phyloP scores from a whole-genome alignment of 495 filamentous ascomycete genomes.

The Penicillium paradoxum region DNA sequence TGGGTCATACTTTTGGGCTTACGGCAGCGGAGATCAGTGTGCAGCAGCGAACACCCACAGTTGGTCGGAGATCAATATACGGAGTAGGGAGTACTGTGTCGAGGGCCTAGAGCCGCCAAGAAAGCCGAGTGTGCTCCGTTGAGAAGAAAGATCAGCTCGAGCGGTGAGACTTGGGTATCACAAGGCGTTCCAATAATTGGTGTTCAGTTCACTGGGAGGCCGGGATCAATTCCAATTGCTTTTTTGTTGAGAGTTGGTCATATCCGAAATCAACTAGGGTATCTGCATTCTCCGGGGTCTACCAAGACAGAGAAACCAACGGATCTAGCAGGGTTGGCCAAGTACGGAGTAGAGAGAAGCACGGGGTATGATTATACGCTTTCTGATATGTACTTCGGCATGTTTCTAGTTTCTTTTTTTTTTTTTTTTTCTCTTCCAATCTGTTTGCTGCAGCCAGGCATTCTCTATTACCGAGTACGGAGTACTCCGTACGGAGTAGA shows the following conservation, averaged over 20 bases:
- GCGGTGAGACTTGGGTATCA: conserved; percentile 18
- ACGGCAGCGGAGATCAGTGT: conserved; percentile 14
- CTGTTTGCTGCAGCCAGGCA: conserved; percentile 20
- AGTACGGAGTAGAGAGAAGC: background rate
- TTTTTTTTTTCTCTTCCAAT: too few species aligned
- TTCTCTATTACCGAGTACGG: too few species aligned
- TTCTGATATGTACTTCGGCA: conserved; percentile 2
- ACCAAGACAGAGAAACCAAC: background rate
- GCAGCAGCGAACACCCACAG: conserved; percentile 11
- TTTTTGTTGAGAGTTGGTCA: background rate
- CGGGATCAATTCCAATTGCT: conserved; percentile 12
- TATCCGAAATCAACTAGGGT: background rate
- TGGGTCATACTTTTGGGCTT: conserved; percentile 5
- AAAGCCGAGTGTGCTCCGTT: conserved; percentile 16
- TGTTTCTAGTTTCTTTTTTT: too few species aligned
- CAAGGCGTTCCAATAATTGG: background rate
- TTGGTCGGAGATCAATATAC: conserved; percentile 21
- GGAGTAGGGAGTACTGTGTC: too few species aligned
- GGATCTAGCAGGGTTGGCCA: background rate
- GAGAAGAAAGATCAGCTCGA: conserved; percentile 17
- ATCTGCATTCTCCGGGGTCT: background rate
- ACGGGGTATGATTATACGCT: background rate
- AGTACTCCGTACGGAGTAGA: too few species aligned
- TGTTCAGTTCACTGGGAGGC: conserved; percentile 6
- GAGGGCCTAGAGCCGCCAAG: conserved; percentile 21